Evolutionary conservation across 2,329 filamentous ascomycete species (phyloP), one percentile per base, ranked within the genome.

Genomic region (Pyrenophora teres): DNA sequence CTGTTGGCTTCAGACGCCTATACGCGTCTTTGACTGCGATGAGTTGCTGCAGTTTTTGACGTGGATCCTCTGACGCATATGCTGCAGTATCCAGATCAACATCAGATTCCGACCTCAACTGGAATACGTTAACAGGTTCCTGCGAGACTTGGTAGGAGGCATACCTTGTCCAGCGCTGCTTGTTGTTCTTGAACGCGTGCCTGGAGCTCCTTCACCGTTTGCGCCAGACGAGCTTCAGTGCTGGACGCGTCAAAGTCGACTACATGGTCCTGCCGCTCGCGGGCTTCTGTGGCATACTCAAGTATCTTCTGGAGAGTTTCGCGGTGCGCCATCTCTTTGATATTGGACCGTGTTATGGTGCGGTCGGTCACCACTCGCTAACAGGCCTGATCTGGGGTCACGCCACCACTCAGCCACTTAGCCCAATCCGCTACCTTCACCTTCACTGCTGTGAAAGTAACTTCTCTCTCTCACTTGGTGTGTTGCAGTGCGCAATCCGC

Each of bases 141-240:
- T 13, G 15, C 7, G 6, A 19, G 30, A 13, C 33, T 5, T 31
- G 23, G 6, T 31, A 18, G n/a, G 21, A 9, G 10, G 30, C n/a
- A 37, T 67, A 80, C 80, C 67, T 75, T 72, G 30, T 76, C 74
- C 35, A 83, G 56, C 8, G 77, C 77, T 54, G 73, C 69, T 57
- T 80, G 77, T 63, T 81, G 79, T 55, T 73, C 72, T 46, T 69
- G 70, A 37, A 82, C 75, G 64, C 75, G 78, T 47, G 74, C 73
- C 67, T 88, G 84, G 1, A 93, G 81, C 66, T 88, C 85, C 56
- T 80, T 81, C 38, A 92, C 66, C 2, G 89, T 90, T 46, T 83
- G 81, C 50, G 90, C 83, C 38, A 93, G 76, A 63, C 81, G 83
- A 36, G 78, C 68, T 45, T 80, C 75, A 56, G 86, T 79, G 48